Evolutionary conservation across 352 stramenopile genomes (phyloP), one percentile per base, ranked within the genome.

Genomic region (Globisporangium spiculum): DNA sequence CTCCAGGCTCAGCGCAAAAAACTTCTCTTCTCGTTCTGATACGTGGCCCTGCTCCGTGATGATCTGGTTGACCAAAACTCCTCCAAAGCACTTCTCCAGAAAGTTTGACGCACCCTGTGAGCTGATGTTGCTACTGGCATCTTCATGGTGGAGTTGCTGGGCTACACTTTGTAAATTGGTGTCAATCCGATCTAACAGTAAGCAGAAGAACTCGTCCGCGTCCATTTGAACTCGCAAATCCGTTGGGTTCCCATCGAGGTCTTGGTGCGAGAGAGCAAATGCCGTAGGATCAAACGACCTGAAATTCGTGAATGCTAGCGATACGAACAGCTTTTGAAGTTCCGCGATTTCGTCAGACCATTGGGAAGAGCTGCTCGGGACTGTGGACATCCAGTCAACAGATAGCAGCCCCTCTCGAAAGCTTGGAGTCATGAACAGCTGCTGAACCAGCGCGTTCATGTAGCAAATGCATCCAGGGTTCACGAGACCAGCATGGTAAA

Each of bases 381-480:
- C 18, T 20, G 63, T 44, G 8, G 68, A 27, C 0, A 54, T 58
- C 30, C 69, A 77, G 41, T 90, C 70, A 9, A 88, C 52, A 2
- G 65, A 63, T 2, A 94, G 57, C 1, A 94, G 48, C 2, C 78
- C 79, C 6, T 75, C 54, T 24, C 80, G 77, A 64, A 97, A 96
- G 1, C 44, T 61, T 0, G 85, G 81, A 56, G 84, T 79, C 73
- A 91, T 88, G 58, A 93, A 99, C 48, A 99, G 80, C 68, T 99
- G 96, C 71, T 99, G 98, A 3, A 99, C 74, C 0, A 99, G 80
- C 0, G 96, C 97, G 77, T 99, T 99, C 97, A 99, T 99, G 84
- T 99, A 99, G 82, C 98, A 99, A 10, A 98, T 99, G 67, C 97
- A 99, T 8, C 98, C 98, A 56, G 98, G 97, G 71, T 99, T 99